phyloP scores from a whole-genome alignment of 2,329 filamentous ascomycete genomes.

The Aspergillus fischeri region DNA sequence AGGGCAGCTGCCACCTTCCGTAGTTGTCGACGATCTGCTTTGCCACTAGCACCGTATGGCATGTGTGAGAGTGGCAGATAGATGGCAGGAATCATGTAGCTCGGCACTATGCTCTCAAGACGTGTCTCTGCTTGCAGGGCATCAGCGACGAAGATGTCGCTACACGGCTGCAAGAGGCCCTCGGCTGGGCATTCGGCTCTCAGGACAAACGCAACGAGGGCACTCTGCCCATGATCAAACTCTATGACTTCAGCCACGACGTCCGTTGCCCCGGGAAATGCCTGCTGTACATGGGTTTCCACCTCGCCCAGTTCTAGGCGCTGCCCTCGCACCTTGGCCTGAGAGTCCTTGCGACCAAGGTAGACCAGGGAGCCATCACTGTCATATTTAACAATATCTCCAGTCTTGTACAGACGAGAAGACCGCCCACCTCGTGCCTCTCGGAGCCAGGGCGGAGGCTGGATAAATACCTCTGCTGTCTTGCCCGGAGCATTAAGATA shows the following conservation, averaged over 20 bases:
- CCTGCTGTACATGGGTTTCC: slow-evolving; percentile 31
- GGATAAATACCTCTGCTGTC: slow-evolving; percentile 21
- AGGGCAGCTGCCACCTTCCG: slow-evolving; percentile 17
- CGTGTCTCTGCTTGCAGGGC: slow-evolving; percentile 5
- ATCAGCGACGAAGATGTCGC: slow-evolving; percentile 6
- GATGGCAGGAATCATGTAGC: slow-evolving; percentile 33
- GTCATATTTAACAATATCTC: slow-evolving; percentile 25
- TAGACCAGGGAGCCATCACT: slow-evolving; percentile 11
- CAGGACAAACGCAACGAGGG: too few species aligned
- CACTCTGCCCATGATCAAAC: not conserved
- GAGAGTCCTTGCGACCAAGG: slow-evolving; percentile 28
- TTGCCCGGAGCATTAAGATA: slow-evolving; percentile 34
- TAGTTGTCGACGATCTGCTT: slow-evolving; percentile 33
- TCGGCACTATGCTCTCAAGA: slow-evolving; percentile 14
- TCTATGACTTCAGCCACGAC: slow-evolving; percentile 13
- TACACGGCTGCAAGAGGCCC: not conserved
- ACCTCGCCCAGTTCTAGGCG: slow-evolving; percentile 46
- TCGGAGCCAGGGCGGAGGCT: slow-evolving; percentile 22
- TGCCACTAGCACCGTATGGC: slow-evolving; percentile 37
- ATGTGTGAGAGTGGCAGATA: slow-evolving; percentile 37
- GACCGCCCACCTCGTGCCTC: not conserved
- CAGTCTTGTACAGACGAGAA: slow-evolving; percentile 24
- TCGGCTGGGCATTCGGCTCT: too few species aligned
- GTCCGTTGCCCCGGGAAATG: slow-evolving; percentile 28
- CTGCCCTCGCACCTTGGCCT: slow-evolving; percentile 48